Conservation (phyloP, 2,329 filamentous ascomycete species). For the Dactylonectria macrodidyma region DNA sequence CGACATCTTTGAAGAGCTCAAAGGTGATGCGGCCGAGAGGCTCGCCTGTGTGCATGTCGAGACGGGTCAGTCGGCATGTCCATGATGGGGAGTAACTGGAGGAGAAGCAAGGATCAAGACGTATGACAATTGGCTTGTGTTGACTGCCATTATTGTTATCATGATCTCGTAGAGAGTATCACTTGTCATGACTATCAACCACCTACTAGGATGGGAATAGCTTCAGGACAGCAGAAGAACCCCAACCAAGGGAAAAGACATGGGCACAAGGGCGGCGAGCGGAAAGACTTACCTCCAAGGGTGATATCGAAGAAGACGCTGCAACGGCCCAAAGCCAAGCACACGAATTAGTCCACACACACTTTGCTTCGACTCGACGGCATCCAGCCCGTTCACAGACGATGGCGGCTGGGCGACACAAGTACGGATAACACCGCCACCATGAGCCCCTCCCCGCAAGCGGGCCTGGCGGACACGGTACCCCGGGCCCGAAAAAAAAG, state of each 20-base stretch:
- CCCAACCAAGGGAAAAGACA: neutral
- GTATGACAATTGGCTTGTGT: neutral
- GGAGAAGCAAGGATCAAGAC: neutral
- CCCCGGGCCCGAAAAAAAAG: constrained; percentile 14
- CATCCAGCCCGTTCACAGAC: constrained; percentile 5
- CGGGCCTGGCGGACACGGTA: constrained; percentile 17
- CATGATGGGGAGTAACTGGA: neutral
- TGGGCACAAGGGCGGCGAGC: constrained; percentile 16
- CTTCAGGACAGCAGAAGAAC: constrained; percentile 15
- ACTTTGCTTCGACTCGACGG: constrained; percentile 31
- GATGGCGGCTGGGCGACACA: too few relatives aligned
- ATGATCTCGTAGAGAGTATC: neutral
- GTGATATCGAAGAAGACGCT: constrained; percentile 85
- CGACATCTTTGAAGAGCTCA: constrained; percentile 88
- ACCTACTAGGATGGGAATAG: constrained; percentile 18
- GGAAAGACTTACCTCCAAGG: constrained; percentile 73
- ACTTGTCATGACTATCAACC: neutral
- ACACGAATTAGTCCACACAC: constrained; percentile 43
- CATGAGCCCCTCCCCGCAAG: constrained; percentile 3
- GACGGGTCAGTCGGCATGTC: neutral
- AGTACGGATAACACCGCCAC: constrained; percentile 14
- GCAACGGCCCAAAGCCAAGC: constrained; percentile 27
- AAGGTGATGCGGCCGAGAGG: constrained; percentile 90
- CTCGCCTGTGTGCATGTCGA: constrained; percentile 72
- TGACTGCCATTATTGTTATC: neutral